Evolutionary conservation across 805 yeast genomes (phyloP).

Genomic region (Wickerhamiella galacta): DNA sequence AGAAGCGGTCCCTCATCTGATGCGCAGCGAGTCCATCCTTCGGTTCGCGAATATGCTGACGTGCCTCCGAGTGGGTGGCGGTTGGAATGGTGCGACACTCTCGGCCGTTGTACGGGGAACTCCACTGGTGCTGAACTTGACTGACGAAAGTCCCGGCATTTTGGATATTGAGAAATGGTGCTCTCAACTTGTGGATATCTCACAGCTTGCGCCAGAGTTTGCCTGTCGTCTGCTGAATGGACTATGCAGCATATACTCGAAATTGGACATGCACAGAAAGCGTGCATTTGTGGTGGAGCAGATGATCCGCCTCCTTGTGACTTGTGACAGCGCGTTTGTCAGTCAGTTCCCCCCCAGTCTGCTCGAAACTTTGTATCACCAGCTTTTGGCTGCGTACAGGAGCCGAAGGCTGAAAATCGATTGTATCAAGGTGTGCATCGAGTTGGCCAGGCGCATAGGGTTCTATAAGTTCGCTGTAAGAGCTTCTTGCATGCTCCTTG

Average conservation of each 20-base stretch:
- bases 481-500: conserved; percentile 27
- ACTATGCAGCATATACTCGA: conserved; percentile 46
- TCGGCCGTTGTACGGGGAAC: conserved; percentile 30
- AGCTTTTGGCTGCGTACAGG: conserved; percentile 37
- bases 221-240: conserved; percentile 50
- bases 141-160: conserved; percentile 15
- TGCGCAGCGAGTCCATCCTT: conserved; percentile 54
- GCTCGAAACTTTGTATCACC: conserved; percentile 23
- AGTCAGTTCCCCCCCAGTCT: conserved; percentile 18
- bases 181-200: conserved; percentile 30
- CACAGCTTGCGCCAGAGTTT: conserved; percentile 30
- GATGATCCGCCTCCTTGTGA: conserved; percentile 26
- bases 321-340: conserved; percentile 1
- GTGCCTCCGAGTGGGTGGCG: conserved; percentile 32
- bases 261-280: conserved; percentile 47
- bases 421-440: conserved; percentile 33
- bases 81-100: conserved; percentile 28
- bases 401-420: conserved; percentile 36
- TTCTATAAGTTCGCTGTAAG: conserved; percentile 32
- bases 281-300: conserved; percentile 51
- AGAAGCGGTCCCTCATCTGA: conserved; percentile 69
- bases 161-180: conserved; percentile 34
- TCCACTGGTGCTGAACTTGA: conserved; percentile 16
- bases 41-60: conserved; percentile 49
- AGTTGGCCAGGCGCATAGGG: conserved; percentile 29